Conservation (phyloP, 148 eudicot genomes). For the Vaccinium myrtillus region DNA sequence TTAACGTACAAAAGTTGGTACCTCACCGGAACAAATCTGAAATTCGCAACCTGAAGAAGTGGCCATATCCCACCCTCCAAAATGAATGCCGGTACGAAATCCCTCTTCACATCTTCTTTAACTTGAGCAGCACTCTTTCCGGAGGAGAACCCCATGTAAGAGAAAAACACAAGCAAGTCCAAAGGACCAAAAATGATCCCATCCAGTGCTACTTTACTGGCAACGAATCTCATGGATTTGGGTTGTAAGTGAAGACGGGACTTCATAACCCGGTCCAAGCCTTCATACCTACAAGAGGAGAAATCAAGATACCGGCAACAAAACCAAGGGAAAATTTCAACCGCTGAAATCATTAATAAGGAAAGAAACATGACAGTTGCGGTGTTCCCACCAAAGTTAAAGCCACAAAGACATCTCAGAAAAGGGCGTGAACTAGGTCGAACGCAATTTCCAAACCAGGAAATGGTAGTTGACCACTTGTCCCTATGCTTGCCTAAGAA, state of each 20-base stretch:
- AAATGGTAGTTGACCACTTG: background rate
- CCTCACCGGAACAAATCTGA: constrained; percentile 79
- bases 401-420: background rate
- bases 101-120: constrained; percentile 84
- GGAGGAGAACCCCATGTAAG: constrained; percentile 85
- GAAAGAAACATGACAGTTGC: background rate
- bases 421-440: background rate
- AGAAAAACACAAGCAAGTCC: constrained; percentile 86
- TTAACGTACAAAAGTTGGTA: constrained; percentile 94
- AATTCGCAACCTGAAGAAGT: constrained; percentile 85
- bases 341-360: background rate
- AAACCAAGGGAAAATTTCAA: background rate
- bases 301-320: background rate
- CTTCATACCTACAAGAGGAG: constrained; percentile 70
- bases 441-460: background rate
- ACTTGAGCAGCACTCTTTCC: constrained; percentile 72
- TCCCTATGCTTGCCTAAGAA: background rate
- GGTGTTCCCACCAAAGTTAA: background rate
- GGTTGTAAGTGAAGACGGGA: constrained; percentile 51
- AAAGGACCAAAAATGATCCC: constrained; percentile 89
- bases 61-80: constrained; percentile 95
- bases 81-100: constrained; percentile 75
- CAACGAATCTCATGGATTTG: constrained; percentile 74
- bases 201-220: constrained; percentile 81
- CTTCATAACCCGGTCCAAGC: constrained; percentile 66